Percentiles rank a stretch among this genome's conserved stretches.
Conservation (phyloP, 805 yeast genomes). For the Wickerhamomyces rabaulensis region DNA sequence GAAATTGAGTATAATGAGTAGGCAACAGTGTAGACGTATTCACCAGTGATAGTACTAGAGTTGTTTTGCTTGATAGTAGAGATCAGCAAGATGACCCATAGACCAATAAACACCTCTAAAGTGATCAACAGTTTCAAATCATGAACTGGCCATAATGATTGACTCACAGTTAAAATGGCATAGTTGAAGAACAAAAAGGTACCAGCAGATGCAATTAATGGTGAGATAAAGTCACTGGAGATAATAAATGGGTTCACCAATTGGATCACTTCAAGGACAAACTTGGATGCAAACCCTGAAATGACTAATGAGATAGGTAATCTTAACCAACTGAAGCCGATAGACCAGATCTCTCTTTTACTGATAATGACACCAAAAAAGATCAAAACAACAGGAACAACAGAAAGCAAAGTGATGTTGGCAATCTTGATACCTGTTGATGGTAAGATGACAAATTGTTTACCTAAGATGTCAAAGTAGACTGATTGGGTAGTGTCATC, state of each 20-base stretch:
- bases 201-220: conserved; percentile 44
- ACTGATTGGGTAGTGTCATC: conserved; percentile 41
- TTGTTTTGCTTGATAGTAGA: conserved; percentile 44
- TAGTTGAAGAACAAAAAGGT: conserved; percentile 52
- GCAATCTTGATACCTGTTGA: conserved; percentile 41
- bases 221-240: conserved; percentile 45
- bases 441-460: conserved; percentile 49
- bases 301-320: conserved; percentile 52
- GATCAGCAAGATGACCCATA: conserved; percentile 54
- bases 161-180: conserved; percentile 38
- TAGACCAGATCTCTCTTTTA: conserved; percentile 44
- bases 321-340: conserved; percentile 45
- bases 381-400: conserved; percentile 49
- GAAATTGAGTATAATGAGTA: conserved; percentile 43
- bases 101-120: conserved; percentile 45
- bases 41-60: conserved; percentile 41
- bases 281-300: conserved; percentile 35
- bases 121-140: conserved; percentile 57
- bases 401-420: conserved; percentile 46
- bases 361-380: conserved; percentile 43
- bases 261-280: conserved; percentile 36
- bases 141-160: conserved; percentile 39
- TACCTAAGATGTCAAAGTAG: conserved; percentile 60
- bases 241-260: conserved; percentile 42
- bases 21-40: conserved; percentile 41